These are phyloP conservation scores for Aurantiochytrium sp. DNA, from an alignment of 108 stramenopile genomes.

Conservation along the genomic window DNA sequence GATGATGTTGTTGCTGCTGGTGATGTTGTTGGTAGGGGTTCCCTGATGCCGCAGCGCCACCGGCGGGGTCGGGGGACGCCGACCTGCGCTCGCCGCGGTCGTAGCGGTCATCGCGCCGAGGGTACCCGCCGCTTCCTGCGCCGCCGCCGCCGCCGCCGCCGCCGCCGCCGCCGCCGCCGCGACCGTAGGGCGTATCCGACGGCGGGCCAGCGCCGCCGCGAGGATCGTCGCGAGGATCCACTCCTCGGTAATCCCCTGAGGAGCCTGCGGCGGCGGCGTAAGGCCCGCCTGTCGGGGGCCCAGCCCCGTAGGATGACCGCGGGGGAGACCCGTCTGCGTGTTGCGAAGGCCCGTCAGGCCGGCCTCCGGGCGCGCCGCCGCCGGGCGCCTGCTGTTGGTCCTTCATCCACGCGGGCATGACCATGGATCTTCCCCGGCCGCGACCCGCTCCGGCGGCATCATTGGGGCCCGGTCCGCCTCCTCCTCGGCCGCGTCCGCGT, in stretches of 20 bases:
- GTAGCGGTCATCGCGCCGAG: background rate
- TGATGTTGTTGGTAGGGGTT: background rate
- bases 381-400: background rate
- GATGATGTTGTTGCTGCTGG: background rate
- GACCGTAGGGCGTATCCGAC: too few relatives aligned
- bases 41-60: too few relatives aligned
- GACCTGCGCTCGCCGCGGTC: too few relatives aligned
- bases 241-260: background rate
- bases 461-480: background rate
- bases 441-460: background rate
- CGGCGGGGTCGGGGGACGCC: too few relatives aligned
- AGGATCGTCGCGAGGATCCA: too few relatives aligned
- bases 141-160: too few relatives aligned
- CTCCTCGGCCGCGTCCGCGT: background rate
- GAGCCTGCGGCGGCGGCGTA: background rate
- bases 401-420: slow-evolving; percentile 12
- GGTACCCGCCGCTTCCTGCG: background rate
- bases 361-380: background rate
- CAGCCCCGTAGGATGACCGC: too few relatives aligned
- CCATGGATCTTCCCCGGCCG: slow-evolving; percentile 19
- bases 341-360: too few relatives aligned
- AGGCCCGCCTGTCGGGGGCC: background rate
- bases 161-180: too few relatives aligned
- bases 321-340: too few relatives aligned
- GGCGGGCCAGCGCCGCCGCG: too few relatives aligned